A percentile compares a stretch with the other conserved stretches of the same genome.
Conservation (phyloP, 345 rosid genomes). For the Melaleuca quinquenervia region DNA sequence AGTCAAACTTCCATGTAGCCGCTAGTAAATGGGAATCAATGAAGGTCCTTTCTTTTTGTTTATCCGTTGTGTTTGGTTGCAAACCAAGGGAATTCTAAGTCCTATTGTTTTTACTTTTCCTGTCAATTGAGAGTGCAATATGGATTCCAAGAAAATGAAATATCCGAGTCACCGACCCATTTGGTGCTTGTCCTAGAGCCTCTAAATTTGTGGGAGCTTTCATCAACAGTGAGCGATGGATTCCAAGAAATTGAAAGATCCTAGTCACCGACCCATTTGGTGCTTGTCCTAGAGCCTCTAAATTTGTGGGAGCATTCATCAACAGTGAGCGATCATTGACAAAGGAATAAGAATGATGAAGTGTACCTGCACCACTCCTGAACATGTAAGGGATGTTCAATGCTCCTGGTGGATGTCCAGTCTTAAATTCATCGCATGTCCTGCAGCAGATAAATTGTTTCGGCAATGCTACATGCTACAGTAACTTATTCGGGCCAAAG, state of each 20-base stretch:
- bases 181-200: neutral
- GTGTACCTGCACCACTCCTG: constrained; percentile 5
- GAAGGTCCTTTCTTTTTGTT: neutral
- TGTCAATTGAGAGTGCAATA: neutral
- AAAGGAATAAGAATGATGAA: neutral
- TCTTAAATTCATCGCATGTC: constrained; percentile 17
- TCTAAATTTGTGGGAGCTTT: neutral
- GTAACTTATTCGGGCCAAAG: neutral
- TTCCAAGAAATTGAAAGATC: neutral
- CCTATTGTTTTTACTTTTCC: neutral
- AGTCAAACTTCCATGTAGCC: neutral
- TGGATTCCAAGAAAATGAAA: neutral
- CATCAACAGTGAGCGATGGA: neutral
- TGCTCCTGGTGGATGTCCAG: constrained; percentile 21
- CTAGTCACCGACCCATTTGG: no score
- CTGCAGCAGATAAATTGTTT: neutral
- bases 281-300: no score
- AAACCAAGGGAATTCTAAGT: neutral
- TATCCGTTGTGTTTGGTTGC: neutral
- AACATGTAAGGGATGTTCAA: constrained; percentile 20
- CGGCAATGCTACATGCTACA: neutral
- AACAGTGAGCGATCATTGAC: neutral
- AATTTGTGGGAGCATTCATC: neutral
- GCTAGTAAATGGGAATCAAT: neutral
- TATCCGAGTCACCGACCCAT: neutral